A percentile compares a stretch with the other conserved stretches of the same genome.
Evolutionary conservation across 257 asterid genomes (phyloP).

Genomic region (Salvia hispanica): DNA sequence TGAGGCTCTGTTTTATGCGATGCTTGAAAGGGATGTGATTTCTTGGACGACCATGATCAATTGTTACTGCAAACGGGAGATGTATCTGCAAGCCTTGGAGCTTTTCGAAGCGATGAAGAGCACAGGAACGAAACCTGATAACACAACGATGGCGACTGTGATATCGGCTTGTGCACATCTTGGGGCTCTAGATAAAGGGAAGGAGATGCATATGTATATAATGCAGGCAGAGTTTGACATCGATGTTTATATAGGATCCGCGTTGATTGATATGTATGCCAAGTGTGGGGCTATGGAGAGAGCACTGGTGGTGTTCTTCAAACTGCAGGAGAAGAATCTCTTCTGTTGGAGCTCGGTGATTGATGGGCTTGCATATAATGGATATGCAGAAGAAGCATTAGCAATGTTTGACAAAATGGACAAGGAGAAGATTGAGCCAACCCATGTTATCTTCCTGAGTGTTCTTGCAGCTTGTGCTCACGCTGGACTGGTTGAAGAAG

Average conservation of each 20-base stretch:
- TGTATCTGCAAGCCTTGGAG: slow-evolving; percentile 54
- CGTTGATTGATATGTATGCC: slow-evolving; percentile 82
- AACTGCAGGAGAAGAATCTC: slow-evolving; percentile 63
- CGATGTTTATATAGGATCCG: slow-evolving; percentile 72
- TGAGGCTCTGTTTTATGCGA: slow-evolving; percentile 50
- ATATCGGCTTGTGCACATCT: slow-evolving; percentile 91
- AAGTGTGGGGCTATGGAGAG: slow-evolving; percentile 75
- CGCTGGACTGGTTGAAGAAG: slow-evolving; percentile 75
- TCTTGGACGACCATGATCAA: slow-evolving; percentile 94
- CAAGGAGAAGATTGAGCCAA: slow-evolving; percentile 61
- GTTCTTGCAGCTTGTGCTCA: slow-evolving; percentile 80
- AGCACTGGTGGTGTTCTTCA: slow-evolving; percentile 65
- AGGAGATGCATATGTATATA: slow-evolving; percentile 62
- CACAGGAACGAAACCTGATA: slow-evolving; percentile 59
- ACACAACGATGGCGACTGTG: slow-evolving; percentile 73
- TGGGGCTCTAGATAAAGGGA: slow-evolving; percentile 66
- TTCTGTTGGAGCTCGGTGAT: slow-evolving; percentile 80
- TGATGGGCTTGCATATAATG: slow-evolving; percentile 80
- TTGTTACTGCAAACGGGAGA: slow-evolving; percentile 58
- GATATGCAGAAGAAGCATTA: slow-evolving; percentile 62
- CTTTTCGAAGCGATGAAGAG: slow-evolving; percentile 62
- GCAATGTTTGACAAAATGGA: slow-evolving; percentile 54
- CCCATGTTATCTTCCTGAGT: slow-evolving; percentile 65
- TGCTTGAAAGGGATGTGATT: slow-evolving; percentile 65
- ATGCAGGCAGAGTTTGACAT: slow-evolving; percentile 39